Evolutionary conservation across 306 rosid genomes (phyloP), one percentile per base, ranked within the genome.

Genomic region (Trifolium dubium): DNA sequence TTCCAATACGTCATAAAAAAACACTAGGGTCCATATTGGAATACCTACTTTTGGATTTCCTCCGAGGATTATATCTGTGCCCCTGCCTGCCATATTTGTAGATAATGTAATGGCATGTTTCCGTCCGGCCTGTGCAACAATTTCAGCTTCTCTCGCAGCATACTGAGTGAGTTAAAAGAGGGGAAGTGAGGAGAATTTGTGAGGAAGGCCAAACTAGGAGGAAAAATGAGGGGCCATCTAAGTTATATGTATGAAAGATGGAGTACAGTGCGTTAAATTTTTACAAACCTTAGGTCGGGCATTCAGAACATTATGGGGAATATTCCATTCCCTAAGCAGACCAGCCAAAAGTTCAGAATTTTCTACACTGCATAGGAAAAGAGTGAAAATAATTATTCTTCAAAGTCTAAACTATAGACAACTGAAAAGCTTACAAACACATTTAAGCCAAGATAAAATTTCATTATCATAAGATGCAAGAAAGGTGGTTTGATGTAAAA

Each of bases 51-150:
- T 91, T 62, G 98, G 98, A 89, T 93, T 93, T 83, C 98, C 98
- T 74, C 97, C 98, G 18, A 93, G 89, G 83, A 94, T 94, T 86
- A 94, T 94, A 84, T 91, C 97, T 56, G 97, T 94, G 85, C 98
- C 98, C 85, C 98, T 89, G 77, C 98, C 98, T 77, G 98, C 98
- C 97, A 94, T 93, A 83, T 93, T 93, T 77, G 98, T 93, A 55
- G 98, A 93, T 82, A 93, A 84, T 78, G 97, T 93, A 78, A 93
- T 94, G 82, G 97, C 97, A 80, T 86, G 77, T 86, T 94, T 94
- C 73, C 86, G 84, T 69, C 98, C 96, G 80, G 98, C 98, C 83
- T 94, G 98, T 37, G 96, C 98, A 81, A 94, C 95, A 83, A 79
- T 81, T 78, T 94, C 90, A 75, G 98, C 98, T 84, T 94, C 98